phyloP scores from a whole-genome alignment of 129 eudicot genomes.

The Flaveria linearis region DNA sequence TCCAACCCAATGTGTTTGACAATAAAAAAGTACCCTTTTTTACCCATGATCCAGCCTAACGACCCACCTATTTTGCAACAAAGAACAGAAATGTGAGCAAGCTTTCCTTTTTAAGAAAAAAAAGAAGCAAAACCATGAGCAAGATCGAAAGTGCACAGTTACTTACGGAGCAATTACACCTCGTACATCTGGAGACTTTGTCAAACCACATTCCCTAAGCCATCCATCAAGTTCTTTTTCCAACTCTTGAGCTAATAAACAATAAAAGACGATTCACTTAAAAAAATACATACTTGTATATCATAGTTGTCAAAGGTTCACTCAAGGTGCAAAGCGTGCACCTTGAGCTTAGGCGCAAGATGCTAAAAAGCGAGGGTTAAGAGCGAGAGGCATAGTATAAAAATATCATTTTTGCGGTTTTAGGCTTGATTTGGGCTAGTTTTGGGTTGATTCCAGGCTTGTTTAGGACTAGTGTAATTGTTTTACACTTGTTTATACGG shows the following conservation, averaged over 20 bases:
- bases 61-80: neutral
- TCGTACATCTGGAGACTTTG: conserved; percentile 86
- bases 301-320: no score
- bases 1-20: neutral
- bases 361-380: no score
- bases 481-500: no score
- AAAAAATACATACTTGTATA: neutral
- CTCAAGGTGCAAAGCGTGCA: no score
- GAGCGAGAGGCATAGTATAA: no score
- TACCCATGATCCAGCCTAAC: neutral
- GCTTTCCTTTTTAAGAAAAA: no score
- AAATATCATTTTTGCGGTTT: no score
- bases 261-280: neutral
- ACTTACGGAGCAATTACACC: conserved; percentile 99
- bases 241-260: conserved; percentile 63
- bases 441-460: no score
- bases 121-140: no score
- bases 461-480: no score
- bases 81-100: neutral
- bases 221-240: conserved; percentile 88
- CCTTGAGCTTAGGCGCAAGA: no score
- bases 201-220: conserved; percentile 65
- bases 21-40: neutral
- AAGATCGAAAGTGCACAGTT: neutral
- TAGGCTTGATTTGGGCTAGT: no score